phyloP scores from a whole-genome alignment of 2,329 filamentous ascomycete genomes.

The Curvularia eragrostidis region DNA sequence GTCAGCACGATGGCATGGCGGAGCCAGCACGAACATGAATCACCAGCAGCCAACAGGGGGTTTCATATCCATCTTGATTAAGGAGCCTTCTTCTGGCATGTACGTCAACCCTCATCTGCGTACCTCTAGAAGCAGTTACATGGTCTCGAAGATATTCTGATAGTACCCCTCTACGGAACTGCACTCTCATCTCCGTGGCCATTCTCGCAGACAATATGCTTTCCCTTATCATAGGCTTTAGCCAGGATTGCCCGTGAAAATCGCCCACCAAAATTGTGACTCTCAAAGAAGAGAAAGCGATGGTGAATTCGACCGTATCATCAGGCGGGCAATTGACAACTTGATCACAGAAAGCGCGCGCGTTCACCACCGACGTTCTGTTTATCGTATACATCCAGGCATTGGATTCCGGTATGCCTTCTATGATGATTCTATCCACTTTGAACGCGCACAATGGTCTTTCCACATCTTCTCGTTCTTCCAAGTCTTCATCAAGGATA shows the following conservation, averaged over 20 bases:
- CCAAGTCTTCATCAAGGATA: neutral
- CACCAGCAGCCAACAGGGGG: neutral
- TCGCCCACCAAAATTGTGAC: neutral
- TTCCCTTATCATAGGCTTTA: neutral
- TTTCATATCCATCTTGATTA: neutral
- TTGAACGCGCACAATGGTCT: neutral
- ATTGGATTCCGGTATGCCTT: neutral
- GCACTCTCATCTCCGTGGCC: neutral
- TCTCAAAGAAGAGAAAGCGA: neutral
- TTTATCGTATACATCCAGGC: neutral
- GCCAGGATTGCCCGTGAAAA: neutral
- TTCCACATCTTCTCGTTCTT: neutral
- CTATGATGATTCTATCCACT: neutral
- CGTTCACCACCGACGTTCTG: neutral
- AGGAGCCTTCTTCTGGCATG: neutral
- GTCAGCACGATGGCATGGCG: neutral
- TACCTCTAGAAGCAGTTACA: neutral
- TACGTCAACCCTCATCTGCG: neutral
- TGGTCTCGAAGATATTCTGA: neutral
- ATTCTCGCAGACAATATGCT: neutral
- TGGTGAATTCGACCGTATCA: neutral
- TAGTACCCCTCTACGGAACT: neutral
- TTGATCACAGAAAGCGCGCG: neutral
- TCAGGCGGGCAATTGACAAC: neutral
- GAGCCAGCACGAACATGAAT: neutral